Evolutionary conservation across 192 early-diverging fungal species (phyloP).

Genomic region (Rhizophlyctis rosea): DNA sequence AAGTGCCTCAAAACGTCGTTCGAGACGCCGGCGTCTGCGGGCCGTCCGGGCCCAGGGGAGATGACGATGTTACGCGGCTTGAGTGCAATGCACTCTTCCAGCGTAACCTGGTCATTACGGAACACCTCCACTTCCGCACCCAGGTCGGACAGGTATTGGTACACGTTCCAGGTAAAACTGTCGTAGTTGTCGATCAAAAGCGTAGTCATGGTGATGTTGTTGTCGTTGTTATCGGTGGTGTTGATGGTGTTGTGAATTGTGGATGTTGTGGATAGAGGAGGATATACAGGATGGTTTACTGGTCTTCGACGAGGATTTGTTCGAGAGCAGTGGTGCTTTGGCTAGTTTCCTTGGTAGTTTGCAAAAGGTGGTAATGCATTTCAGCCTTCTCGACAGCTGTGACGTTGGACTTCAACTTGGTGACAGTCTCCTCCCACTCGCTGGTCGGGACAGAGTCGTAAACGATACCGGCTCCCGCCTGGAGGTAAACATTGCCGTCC

Average conservation of each 20-base stretch:
- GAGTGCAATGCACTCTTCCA: slow-evolving; percentile 77
- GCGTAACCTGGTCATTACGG: slow-evolving; percentile 90
- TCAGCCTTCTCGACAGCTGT: slow-evolving; percentile 86
- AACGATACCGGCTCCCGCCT: slow-evolving; percentile 96
- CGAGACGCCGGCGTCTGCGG: slow-evolving; percentile 88
- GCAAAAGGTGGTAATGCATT: slow-evolving; percentile 31
- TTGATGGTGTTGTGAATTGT: too few relatives aligned
- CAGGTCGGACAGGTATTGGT: slow-evolving; percentile 87
- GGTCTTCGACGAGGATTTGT: slow-evolving; percentile 2
- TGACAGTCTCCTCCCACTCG: slow-evolving; percentile 96
- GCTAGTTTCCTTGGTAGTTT: slow-evolving; percentile 9
- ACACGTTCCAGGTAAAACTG: slow-evolving; percentile 98
- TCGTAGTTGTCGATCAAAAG: slow-evolving; percentile 98
- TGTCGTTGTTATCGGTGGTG: neutral
- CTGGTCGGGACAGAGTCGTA: slow-evolving; percentile 87
- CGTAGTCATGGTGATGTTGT: slow-evolving; percentile 38
- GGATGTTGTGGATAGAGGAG: neutral
- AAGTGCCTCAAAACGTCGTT: slow-evolving; percentile 81
- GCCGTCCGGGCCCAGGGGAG: slow-evolving; percentile 94
- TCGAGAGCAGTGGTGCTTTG: too few relatives aligned
- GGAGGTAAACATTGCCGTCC: slow-evolving; percentile 90
- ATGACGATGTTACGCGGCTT: slow-evolving; percentile 93
- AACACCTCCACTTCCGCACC: slow-evolving; percentile 91
- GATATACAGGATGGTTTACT: neutral
- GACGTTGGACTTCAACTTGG: slow-evolving; percentile 90